These are phyloP conservation scores for Lecanicillium sp. DNA, from an alignment of 2,329 filamentous ascomycete genomes.

Conservation along the genomic window DNA sequence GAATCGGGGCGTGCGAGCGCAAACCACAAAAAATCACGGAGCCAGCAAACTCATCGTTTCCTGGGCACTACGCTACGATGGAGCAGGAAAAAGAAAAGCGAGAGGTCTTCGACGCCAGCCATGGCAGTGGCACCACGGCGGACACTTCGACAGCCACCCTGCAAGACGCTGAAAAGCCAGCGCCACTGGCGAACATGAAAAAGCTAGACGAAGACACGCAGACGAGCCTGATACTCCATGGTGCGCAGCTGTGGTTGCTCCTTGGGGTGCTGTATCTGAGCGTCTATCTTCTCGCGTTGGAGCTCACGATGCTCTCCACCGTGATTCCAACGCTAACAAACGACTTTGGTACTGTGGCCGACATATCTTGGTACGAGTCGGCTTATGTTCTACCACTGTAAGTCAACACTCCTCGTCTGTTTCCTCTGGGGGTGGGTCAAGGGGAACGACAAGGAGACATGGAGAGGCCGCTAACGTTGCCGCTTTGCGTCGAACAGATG, in stretches of 20 bases:
- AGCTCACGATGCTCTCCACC: conserved; percentile 14
- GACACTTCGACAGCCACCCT: neutral
- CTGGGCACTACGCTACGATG: neutral
- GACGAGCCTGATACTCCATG: conserved; percentile 1
- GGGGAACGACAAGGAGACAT: neutral
- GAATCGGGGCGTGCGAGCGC: neutral
- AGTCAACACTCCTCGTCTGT: neutral
- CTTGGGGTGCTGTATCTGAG: conserved; percentile 6
- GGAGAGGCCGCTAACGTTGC: neutral
- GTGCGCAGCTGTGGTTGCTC: conserved; percentile 6
- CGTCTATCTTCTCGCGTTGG: conserved; percentile 13
- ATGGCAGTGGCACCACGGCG: neutral
- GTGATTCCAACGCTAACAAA: conserved; percentile 11
- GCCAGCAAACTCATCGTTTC: neutral
- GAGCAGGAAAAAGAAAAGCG: neutral
- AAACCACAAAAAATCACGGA: neutral
- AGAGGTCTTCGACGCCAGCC: neutral
- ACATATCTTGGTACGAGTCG: conserved; percentile 15
- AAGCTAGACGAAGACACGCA: neutral
- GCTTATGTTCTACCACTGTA: conserved; percentile 13
- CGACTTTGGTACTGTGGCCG: conserved; percentile 9
- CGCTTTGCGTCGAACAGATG: conserved; percentile 4
- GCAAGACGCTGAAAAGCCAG: neutral
- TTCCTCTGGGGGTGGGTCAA: neutral
- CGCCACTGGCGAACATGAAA: neutral